A percentile compares a stretch with the other conserved stretches of the same genome.
Conservation (phyloP, 2,329 filamentous ascomycete species). For the Verruconis gallopava region DNA sequence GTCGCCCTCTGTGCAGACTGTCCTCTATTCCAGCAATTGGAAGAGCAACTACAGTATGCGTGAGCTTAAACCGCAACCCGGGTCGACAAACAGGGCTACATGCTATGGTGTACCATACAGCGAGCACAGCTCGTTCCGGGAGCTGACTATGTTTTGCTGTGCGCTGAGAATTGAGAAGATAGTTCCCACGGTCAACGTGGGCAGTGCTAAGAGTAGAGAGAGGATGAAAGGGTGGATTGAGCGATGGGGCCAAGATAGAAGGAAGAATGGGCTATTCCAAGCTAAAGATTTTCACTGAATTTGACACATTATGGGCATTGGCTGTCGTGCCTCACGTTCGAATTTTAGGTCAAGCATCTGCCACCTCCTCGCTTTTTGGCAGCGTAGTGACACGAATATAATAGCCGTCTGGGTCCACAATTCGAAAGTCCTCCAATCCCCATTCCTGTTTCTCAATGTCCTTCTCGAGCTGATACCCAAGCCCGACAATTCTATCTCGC, state of each 20-base stretch:
- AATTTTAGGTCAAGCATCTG: no score
- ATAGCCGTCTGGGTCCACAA: background rate
- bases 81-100: conserved; percentile 67
- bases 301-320: no score
- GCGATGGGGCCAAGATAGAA: conserved; percentile 48
- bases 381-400: background rate
- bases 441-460: background rate
- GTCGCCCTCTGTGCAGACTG: conserved; percentile 49
- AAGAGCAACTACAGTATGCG: conserved; percentile 55
- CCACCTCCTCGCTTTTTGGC: no score
- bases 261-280: conserved; percentile 46
- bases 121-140: conserved; percentile 89
- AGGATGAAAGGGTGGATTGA: conserved; percentile 56
- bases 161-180: conserved; percentile 75
- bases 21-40: conserved; percentile 60
- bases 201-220: conserved; percentile 48
- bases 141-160: conserved; percentile 88
- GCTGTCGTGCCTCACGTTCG: no score
- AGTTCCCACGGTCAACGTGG: conserved; percentile 88
- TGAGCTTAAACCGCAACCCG: conserved; percentile 70
- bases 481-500: background rate
- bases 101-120: conserved; percentile 94
- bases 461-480: background rate
- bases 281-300: conserved; percentile 19
- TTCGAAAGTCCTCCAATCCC: background rate